Evolutionary conservation across 2,329 filamentous ascomycete species (phyloP), one percentile per base, ranked within the genome.

Genomic region (Sphaerostilbella broomeana): DNA sequence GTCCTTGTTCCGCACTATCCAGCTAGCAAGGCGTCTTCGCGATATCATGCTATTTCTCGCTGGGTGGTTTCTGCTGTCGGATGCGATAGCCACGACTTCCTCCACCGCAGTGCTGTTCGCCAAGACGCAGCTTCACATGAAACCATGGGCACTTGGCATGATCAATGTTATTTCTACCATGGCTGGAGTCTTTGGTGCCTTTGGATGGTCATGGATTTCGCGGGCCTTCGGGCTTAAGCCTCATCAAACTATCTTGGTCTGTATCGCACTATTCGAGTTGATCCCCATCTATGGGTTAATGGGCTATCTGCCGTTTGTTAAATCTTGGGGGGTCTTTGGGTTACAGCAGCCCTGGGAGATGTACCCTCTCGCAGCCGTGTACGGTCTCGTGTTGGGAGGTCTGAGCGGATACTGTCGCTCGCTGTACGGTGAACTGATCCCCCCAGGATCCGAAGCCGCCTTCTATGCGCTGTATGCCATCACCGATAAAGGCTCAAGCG

Each of bases 391-490:
- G 2, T 77, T 97, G 20, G 92, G 92, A n/a, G 92, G 92, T 0
- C 67, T 98, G 27, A 87, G 85, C 42, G 84, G 84, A 17, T 95
- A 97, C 62, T 97, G 92, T 57, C 82, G 92, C 28, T 89, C 86
- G 45, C 72, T 98, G 4, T 98, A 86, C 57, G 89, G 88, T 26
- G 89, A 97, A 60, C 72, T 98, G 41, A 94, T 98, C 40, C 92
- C 92, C 2, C 86, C 87, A 0, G 92, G 92, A 4, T 94, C 84
- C 20, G 92, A 98, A 63, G 89, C 92, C 0, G 89, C 90, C 0
- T 98, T 98, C 57, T 98, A 94, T 58, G 89, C 90, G 0, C 70
- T 98, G 2, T 98, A 97, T 57, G 92, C 92, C 24, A 95, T 97
- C 47, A 97, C 92, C 2, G 92, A 98, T 60, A 98, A 98, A 62